Base-by-base conservation (phyloP, 495 filamentous ascomycete species). In the Alectoria sarmentosa region DNA sequence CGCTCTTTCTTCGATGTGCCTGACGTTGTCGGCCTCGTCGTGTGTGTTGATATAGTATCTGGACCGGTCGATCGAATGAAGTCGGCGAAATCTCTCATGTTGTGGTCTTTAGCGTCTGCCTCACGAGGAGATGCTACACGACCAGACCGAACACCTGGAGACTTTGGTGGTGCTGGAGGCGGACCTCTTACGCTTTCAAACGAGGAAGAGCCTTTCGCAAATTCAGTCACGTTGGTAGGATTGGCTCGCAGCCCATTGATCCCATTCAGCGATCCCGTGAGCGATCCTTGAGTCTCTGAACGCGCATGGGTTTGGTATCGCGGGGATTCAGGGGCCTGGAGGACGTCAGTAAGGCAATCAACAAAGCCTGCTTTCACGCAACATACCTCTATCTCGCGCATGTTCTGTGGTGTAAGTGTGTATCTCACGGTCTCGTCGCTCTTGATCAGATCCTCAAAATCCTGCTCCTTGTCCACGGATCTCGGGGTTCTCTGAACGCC, bases 391-490 rank as follows among this genome's bases (percentile, higher is more conserved):
- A 92, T 89, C 65, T 93, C 87, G 59, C 93, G 86, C 82, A 97
- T 89, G 65, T 80, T 90, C 71, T 90, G 87, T 2, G 94, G 93
- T 2, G 94, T 98, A 38, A 97, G 80, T 3, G 94, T 97, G 72
- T 88, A 97, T 73, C 93, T 92, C 55, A 98, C 87, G 3, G 94
- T 97, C 72, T 96, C 87, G 63, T 91, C 86, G 74, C 91, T 92
- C 44, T 89, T 86, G 64, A 98, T 94, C 42, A 97, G 80, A 67
- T 92, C 84, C 69, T 98, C 94, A 74, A 98, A 92, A 57, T 79
- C 78, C 26, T 77, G 76, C 60, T 76, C 79, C 61, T 80, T 82
- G 42, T 82, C 81, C 48, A 78, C 79, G 32, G 70, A 63, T 36
- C 63, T 75, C 68, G 57, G 73, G 76, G 54, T 70, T 68, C 63